Conservation (phyloP, 2,329 filamentous ascomycete species). For the Allantophomopsis cytisporea region DNA sequence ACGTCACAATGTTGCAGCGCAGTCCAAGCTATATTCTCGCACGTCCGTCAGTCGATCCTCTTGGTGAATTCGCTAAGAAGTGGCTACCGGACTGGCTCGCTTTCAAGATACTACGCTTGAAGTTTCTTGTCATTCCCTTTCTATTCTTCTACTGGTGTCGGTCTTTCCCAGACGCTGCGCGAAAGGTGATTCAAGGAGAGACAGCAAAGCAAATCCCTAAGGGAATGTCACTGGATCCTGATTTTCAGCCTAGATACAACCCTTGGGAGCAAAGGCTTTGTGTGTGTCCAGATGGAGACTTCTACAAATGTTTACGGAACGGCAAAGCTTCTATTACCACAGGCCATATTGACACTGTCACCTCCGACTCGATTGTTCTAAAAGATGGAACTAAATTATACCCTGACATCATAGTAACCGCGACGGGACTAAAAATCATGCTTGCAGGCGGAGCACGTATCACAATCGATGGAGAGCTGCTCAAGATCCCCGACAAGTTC, state of each 20-base stretch:
- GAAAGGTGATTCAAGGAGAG: constrained; percentile 25
- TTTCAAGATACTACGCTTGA: constrained; percentile 30
- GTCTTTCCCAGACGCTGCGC: constrained; percentile 32
- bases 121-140: constrained; percentile 28
- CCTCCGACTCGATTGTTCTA: constrained; percentile 26
- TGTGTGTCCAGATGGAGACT: constrained; percentile 40
- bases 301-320: constrained; percentile 30
- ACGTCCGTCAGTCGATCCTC: constrained; percentile 12
- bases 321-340: constrained; percentile 31
- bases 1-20: constrained; percentile 69
- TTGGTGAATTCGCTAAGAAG: neutral
- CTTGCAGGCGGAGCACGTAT: constrained; percentile 37
- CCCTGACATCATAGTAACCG: constrained; percentile 53
- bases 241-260: constrained; percentile 49
- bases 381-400: constrained; percentile 21
- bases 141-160: constrained; percentile 31
- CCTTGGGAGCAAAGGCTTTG: constrained; percentile 65
- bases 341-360: constrained; percentile 34
- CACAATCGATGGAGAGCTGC: constrained; percentile 34
- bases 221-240: constrained; percentile 35
- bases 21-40: constrained; percentile 56
- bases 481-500: constrained; percentile 33
- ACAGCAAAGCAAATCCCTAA: constrained; percentile 35
- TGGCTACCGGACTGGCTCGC: constrained; percentile 29
- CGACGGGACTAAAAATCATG: constrained; percentile 47